A percentile compares a stretch with the other conserved stretches of the same genome.
Conservation (phyloP, 495 filamentous ascomycete genomes). For the Thozetella sp. region DNA sequence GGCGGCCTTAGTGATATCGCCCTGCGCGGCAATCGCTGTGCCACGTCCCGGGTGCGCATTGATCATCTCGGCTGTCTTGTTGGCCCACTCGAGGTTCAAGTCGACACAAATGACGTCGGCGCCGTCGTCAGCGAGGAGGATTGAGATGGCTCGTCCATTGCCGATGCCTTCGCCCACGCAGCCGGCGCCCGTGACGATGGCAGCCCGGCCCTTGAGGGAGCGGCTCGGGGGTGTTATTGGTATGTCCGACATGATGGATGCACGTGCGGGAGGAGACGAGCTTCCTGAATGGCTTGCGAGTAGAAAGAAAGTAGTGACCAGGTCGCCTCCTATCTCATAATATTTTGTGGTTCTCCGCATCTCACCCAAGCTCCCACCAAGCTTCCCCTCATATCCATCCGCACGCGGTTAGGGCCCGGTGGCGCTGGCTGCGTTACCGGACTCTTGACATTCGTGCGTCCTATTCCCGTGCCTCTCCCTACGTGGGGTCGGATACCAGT, state of each 20-base stretch:
- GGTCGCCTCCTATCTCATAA: too few relatives aligned
- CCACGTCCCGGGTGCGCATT: slow-evolving; percentile 10
- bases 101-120: slow-evolving; percentile 57
- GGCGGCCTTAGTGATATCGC: slow-evolving; percentile 47
- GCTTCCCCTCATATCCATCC: too few relatives aligned
- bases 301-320: too few relatives aligned
- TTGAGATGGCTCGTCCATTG: slow-evolving; percentile 59
- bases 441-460: too few relatives aligned
- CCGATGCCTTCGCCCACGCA: slow-evolving; percentile 54
- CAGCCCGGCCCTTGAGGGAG: slow-evolving; percentile 45
- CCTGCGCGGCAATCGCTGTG: slow-evolving; percentile 37
- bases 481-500: too few relatives aligned
- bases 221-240: slow-evolving; percentile 23
- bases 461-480: too few relatives aligned
- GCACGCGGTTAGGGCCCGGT: too few relatives aligned
- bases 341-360: too few relatives aligned
- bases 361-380: too few relatives aligned
- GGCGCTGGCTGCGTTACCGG: too few relatives aligned
- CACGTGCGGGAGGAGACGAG: too few relatives aligned
- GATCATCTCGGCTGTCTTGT: slow-evolving; percentile 46
- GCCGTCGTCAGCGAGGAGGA: slow-evolving; percentile 58
- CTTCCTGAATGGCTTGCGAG: too few relatives aligned
- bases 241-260: slow-evolving; percentile 12
- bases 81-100: slow-evolving; percentile 42
- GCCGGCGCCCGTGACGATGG: slow-evolving; percentile 63